Percentiles rank a stretch among this genome's conserved stretches.
Evolutionary conservation across 2,329 filamentous ascomycete species (phyloP).

Genomic region (Bipolaris cookei): DNA sequence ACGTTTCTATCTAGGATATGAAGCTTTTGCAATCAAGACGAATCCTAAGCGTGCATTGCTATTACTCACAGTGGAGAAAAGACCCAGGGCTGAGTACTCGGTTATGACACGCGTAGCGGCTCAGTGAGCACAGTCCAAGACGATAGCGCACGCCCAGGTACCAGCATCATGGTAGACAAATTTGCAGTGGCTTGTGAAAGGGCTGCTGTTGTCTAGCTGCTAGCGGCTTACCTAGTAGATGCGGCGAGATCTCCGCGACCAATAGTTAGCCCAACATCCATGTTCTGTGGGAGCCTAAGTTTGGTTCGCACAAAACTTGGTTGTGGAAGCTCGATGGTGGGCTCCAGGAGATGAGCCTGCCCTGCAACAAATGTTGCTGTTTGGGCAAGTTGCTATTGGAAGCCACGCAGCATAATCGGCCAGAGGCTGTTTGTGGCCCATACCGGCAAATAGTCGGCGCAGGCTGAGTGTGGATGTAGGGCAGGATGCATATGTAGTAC

Average conservation of each 20-base stretch:
- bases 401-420: background rate
- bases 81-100: background rate
- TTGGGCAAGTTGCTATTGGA: background rate
- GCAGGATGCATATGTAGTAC: background rate
- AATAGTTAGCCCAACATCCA: slow-evolving; percentile 20
- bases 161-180: slow-evolving; percentile 3
- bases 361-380: background rate
- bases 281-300: background rate
- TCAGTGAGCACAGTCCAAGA: slow-evolving; percentile 4
- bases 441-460: background rate
- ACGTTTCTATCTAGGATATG: background rate
- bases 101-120: slow-evolving; percentile 6
- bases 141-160: slow-evolving; percentile 4
- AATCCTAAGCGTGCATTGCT: background rate
- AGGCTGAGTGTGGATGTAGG: background rate
- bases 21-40: background rate
- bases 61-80: background rate
- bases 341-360: background rate
- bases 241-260: slow-evolving; percentile 24
- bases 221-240: slow-evolving; percentile 10
- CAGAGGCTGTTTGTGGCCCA: background rate
- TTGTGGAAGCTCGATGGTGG: background rate
- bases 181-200: background rate
- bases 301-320: background rate
- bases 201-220: background rate